These are phyloP conservation scores for Blastobotrys illinoisensis DNA, from an alignment of 1,139 yeast genomes.

Conservation along the genomic window DNA sequence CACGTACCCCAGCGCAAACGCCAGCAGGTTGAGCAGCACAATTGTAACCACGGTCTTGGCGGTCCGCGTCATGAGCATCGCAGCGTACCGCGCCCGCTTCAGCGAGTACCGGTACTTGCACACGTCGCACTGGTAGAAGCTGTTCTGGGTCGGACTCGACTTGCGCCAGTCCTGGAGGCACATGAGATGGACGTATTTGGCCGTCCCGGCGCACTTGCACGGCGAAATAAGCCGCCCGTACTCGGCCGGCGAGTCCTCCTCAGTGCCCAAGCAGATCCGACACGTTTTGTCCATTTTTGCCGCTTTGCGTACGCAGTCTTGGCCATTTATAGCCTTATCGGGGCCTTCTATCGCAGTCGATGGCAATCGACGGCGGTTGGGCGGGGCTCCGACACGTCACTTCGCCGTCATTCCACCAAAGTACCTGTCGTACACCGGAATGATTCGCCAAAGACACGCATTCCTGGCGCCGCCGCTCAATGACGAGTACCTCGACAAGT, in stretches of 20 bases:
- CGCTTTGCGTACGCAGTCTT: neutral
- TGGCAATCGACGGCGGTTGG: neutral
- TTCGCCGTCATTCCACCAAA: neutral
- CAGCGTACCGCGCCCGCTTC: slow-evolving; percentile 9
- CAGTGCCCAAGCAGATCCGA: slow-evolving; percentile 11
- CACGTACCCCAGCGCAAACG: slow-evolving; percentile 10
- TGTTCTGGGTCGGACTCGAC: slow-evolving; percentile 3
- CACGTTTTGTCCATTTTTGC: slow-evolving; percentile 3
- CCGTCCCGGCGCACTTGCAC: slow-evolving; percentile 12
- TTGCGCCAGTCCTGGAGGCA: slow-evolving; percentile 12
- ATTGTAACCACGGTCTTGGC: slow-evolving; percentile 6
- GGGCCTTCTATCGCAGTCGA: neutral
- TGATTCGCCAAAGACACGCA: slow-evolving; percentile 23
- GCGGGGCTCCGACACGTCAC: neutral
- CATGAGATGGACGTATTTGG: slow-evolving; percentile 12
- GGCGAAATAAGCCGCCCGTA: slow-evolving; percentile 13
- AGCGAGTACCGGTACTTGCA: slow-evolving; percentile 11
- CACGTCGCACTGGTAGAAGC: slow-evolving; percentile 12
- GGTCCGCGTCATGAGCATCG: slow-evolving; percentile 5
- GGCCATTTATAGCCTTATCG: neutral
- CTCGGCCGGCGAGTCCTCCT: slow-evolving; percentile 7
- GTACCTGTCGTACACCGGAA: neutral
- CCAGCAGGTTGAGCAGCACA: slow-evolving; percentile 4
- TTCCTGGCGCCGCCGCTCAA: slow-evolving; percentile 20
- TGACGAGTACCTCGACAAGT: slow-evolving; percentile 17